A percentile compares a stretch with the other conserved stretches of the same genome.
Evolutionary conservation across 768 basidiomycete species (phyloP).

Genomic region (Leccinum uliginosum): DNA sequence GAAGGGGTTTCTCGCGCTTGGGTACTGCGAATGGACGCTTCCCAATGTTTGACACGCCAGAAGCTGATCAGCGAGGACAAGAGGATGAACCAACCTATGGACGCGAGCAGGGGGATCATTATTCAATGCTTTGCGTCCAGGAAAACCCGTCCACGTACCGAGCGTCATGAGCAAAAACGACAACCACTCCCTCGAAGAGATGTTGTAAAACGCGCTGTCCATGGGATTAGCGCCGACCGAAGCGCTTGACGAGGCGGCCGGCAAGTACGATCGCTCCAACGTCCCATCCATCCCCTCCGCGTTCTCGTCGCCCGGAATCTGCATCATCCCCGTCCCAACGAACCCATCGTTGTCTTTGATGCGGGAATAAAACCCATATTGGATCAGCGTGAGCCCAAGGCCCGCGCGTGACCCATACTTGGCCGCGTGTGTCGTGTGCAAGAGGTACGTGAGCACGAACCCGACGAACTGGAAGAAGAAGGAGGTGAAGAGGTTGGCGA

Average conservation of each 20-base stretch:
- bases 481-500: constrained; percentile 77
- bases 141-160: constrained; percentile 39
- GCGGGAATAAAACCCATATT: constrained; percentile 80
- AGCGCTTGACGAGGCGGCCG: constrained; percentile 16
- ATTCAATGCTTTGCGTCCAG: neutral
- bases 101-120: neutral
- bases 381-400: constrained; percentile 92
- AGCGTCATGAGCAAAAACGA: constrained; percentile 90
- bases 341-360: constrained; percentile 28
- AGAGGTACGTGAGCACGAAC: constrained; percentile 87
- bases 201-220: constrained; percentile 23
- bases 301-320: constrained; percentile 17
- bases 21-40: constrained; percentile 56
- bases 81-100: constrained; percentile 85
- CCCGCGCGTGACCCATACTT: constrained; percentile 93
- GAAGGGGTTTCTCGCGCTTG: constrained; percentile 20
- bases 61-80: constrained; percentile 79
- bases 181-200: constrained; percentile 78
- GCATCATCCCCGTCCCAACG: constrained; percentile 9
- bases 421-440: constrained; percentile 88
- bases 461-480: constrained; percentile 98
- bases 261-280: constrained; percentile 20
- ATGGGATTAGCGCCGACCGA: constrained; percentile 10
- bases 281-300: constrained; percentile 9
- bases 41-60: constrained; percentile 85